Base-by-base conservation (phyloP, 1,284 basidiomycete genomes). In the Porodaedalea pini region DNA sequence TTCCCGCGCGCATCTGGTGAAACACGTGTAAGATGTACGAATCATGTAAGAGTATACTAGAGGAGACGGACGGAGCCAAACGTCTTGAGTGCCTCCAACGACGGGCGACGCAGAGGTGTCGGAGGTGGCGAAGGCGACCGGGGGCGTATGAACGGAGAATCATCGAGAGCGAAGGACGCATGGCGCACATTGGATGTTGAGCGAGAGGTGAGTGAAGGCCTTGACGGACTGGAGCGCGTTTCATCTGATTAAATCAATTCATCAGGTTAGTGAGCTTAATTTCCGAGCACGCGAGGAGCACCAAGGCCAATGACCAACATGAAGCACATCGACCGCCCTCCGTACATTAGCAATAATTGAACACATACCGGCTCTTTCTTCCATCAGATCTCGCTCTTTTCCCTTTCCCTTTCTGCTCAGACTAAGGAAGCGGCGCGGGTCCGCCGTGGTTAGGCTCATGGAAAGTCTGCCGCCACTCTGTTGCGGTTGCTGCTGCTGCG, bases 101-200 rank as follows among this genome's bases (percentile, higher is more conserved):
- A 68, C 2, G 81, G 75, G 31, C 79, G 48, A 17, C n/a, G 21
- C 36, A 32, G 55, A 2, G 59, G 51, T 25, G 65, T 65, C 6
- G 75, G 70, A 2, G 65, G 63, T 43, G 77, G 68, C 8, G 79
- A 76, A 10, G 87, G 88, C 10, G 86, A 90, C 31, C 78, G 82
- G 25, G 89, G 87, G 2, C 77, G 78, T 55, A 91, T 88, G 65
- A 90, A 90, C 2, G 88, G 88, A 27, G 86, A 88, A 62, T 90
- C 88, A 60, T 88, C 84, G 13, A 31, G 21, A 5, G 39, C 34
- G 17, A 21, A 15, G 4, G 45, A 8, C 8, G 31, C 17, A 6
- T 43, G 49, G 8, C 32, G 17, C 17, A 40, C 17, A 48, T 41
- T 52, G 21, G 47, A 47, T 17, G 41, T 17, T 31, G 58, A 53